Evolutionary conservation across 306 rosid species (phyloP).

Genomic region (Sicyos edulis): DNA sequence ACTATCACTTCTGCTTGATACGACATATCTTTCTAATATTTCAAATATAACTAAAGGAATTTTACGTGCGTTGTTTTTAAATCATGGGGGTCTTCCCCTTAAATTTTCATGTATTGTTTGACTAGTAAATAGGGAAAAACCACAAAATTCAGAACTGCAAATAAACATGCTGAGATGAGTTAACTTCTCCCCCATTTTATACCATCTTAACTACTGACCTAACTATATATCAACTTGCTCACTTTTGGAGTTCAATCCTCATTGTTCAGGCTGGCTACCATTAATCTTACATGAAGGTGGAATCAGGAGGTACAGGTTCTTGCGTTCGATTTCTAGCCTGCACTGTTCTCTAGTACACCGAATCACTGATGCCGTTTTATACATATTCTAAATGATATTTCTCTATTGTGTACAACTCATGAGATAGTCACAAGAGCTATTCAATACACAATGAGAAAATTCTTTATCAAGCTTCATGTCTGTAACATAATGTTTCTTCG

Average conservation of each 20-base stretch:
- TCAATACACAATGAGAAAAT: neutral
- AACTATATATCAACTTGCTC: neutral
- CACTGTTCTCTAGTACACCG: neutral
- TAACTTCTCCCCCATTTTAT: neutral
- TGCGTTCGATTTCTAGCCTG: neutral
- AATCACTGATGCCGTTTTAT: neutral
- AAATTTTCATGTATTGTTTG: neutral
- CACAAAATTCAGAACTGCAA: neutral
- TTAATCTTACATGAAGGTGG: neutral
- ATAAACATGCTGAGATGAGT: neutral
- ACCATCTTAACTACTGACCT: neutral
- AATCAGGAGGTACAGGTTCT: slow-evolving; percentile 14
- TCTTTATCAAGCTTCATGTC: neutral
- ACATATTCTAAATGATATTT: neutral
- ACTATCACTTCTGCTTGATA: neutral
- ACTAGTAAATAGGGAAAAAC: neutral
- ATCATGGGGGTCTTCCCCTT: neutral
- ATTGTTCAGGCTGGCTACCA: slow-evolving; percentile 12
- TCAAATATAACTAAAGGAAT: neutral
- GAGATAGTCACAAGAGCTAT: neutral
- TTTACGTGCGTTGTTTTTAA: neutral
- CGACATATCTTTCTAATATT: neutral
- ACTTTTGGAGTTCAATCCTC: neutral
- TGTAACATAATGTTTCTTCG: neutral
- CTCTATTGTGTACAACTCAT: neutral